Evolutionary conservation across 306 rosid genomes (phyloP), one percentile per base, ranked within the genome.

Genomic region (Malus asiatica): DNA sequence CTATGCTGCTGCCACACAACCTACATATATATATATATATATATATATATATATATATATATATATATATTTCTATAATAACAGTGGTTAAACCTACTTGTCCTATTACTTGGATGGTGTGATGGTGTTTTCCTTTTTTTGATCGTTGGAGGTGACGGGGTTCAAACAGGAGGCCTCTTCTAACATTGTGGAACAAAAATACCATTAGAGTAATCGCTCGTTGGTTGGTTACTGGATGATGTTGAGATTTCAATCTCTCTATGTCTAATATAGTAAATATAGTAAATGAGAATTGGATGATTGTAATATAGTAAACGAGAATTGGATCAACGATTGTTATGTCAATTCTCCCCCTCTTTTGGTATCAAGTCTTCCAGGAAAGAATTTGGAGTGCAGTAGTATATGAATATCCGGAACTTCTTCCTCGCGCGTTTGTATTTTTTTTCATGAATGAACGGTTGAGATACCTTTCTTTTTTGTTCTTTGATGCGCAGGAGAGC

Each of bases 31-130:
- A 32, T 32, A 32, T 32, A 32, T 32, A 32, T 5, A 33, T 33
- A 6, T 33, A 33, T 6, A 33, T 33, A 33, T 33, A 33, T 6
- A 5, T 33, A 1, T 33, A 5, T 6, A 32, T 32, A 32, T 4
- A 32, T 35, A 1, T 35, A 6, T 6, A 6, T 35, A 1, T 35
- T 5, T 33, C 57, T n/a, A 23, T 11, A 60, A 25, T 8, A 42
- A 42, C 29, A 25, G 77, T 61, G 70, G 60, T 27, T 61, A 60
- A 42, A 73, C 77, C 77, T 62, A 42, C 13, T 14, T 27, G 69
- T 61, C 59, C 58, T 74, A 61, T n/a, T 61, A 19, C 60, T 58
- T 59, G 55, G 57, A 4, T 72, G 35, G 23, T 33, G 33, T 61
- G 57, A 8, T 72, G 23, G 35, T 33, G 33, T 61, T 48, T 48